Conservation (phyloP, 2,329 filamentous ascomycete genomes). For the Aspergillus piperis region DNA sequence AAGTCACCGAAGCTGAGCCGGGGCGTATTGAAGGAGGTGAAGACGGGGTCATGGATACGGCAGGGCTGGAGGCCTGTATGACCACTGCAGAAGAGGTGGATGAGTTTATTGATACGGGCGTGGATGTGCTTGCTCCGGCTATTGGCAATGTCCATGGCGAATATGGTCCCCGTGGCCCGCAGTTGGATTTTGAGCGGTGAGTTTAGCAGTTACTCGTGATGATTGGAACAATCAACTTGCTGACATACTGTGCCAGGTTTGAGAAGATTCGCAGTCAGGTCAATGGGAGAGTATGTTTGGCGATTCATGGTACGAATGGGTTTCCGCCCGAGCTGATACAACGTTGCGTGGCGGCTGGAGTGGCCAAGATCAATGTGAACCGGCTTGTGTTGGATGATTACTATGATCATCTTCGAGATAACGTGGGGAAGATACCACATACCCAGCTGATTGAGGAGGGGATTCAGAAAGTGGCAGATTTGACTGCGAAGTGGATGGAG, state of each 20-base stretch:
- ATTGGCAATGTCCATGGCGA: slow-evolving; percentile 77
- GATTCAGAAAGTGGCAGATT: slow-evolving; percentile 26
- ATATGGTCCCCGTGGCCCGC: slow-evolving; percentile 66
- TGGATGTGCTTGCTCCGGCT: slow-evolving; percentile 72
- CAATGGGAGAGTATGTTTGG: slow-evolving; percentile 52
- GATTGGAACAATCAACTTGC: not conserved
- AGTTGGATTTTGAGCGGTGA: slow-evolving; percentile 59
- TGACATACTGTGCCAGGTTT: slow-evolving; percentile 27
- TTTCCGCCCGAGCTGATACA: slow-evolving; percentile 57
- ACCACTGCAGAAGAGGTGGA: slow-evolving; percentile 69
- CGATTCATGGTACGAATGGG: slow-evolving; percentile 60
- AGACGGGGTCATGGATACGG: slow-evolving; percentile 72
- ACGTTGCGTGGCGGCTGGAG: slow-evolving; percentile 56
- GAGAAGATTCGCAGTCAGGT: slow-evolving; percentile 52
- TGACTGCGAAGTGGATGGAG: slow-evolving; percentile 24
- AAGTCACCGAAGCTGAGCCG: slow-evolving; percentile 70
- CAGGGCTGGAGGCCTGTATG: slow-evolving; percentile 61
- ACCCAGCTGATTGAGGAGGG: slow-evolving; percentile 58
- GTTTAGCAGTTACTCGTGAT: not conserved
- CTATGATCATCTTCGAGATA: slow-evolving; percentile 50
- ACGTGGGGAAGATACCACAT: slow-evolving; percentile 54
- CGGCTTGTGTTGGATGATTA: slow-evolving; percentile 55
- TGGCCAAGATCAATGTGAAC: slow-evolving; percentile 61
- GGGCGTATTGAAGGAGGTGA: slow-evolving; percentile 72
- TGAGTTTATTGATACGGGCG: slow-evolving; percentile 69